Percentiles rank a stretch among this genome's conserved stretches.
These are phyloP conservation scores for Draba incana DNA, from an alignment of 345 rosid genomes.

Conservation along the genomic window DNA sequence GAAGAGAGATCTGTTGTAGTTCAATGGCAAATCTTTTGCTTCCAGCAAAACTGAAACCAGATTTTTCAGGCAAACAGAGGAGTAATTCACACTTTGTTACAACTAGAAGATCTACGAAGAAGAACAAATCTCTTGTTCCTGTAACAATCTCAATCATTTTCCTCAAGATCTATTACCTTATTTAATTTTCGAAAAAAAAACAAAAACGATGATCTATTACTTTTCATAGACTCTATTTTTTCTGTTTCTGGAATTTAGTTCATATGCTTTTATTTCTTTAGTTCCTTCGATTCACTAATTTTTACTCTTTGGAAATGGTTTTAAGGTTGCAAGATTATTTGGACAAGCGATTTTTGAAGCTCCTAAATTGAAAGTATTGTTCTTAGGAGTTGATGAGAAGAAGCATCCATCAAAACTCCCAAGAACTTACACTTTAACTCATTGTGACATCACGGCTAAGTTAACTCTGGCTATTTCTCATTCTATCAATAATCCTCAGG, in stretches of 20 bases:
- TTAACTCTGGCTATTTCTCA: slow-evolving; percentile 87
- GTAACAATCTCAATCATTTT: slow-evolving; percentile 45
- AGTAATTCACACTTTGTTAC: slow-evolving; percentile 40
- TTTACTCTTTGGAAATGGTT: neutral
- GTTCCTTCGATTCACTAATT: neutral
- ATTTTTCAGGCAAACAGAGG: slow-evolving; percentile 46
- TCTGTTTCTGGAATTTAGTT: neutral
- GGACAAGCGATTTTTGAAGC: slow-evolving; percentile 92
- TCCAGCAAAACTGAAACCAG: slow-evolving; percentile 47
- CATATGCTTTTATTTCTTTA: no score
- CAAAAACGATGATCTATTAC: no score
- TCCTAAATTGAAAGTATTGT: slow-evolving; percentile 76
- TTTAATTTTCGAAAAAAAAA: no score
- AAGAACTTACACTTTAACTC: slow-evolving; percentile 91
- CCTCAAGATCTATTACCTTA: neutral
- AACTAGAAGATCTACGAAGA: slow-evolving; percentile 53
- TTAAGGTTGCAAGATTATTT: slow-evolving; percentile 80
- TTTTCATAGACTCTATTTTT: neutral
- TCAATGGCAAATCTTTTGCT: slow-evolving; percentile 30
- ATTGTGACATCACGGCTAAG: slow-evolving; percentile 79
- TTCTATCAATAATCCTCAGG: slow-evolving; percentile 85
- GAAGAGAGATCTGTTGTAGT: neutral
- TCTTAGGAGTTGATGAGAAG: slow-evolving; percentile 85
- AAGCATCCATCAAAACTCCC: slow-evolving; percentile 87
- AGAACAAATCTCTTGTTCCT: slow-evolving; percentile 47